Percentiles rank a stretch among this genome's conserved stretches.
phyloP scores from a whole-genome alignment of 306 rosid species.

The Quercus ilex region DNA sequence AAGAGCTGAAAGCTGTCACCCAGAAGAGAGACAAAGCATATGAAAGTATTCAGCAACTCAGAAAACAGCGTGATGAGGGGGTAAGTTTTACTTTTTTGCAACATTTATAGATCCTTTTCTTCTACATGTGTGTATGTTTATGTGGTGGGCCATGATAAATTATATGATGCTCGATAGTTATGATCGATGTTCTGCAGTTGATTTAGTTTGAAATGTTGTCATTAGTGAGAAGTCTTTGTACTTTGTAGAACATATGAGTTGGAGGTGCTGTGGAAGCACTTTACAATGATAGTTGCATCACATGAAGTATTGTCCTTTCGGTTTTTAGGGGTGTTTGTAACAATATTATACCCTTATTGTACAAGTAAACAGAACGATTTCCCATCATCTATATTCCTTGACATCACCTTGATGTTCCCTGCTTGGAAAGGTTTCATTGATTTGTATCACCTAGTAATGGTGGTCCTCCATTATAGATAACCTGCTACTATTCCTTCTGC shows the following conservation, averaged over 20 bases:
- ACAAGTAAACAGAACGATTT: background rate
- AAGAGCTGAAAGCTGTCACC: conserved; percentile 49
- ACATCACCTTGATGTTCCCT: background rate
- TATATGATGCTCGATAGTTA: background rate
- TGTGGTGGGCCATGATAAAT: background rate
- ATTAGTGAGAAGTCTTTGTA: background rate
- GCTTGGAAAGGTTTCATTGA: background rate
- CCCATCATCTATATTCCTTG: background rate
- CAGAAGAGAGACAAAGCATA: conserved; percentile 72
- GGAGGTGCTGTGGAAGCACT: background rate
- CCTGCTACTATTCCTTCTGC: no score
- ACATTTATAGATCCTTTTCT: background rate
- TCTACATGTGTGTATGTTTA: no score
- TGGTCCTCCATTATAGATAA: background rate
- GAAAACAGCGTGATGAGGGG: conserved; percentile 77
- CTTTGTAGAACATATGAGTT: background rate
- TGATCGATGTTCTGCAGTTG: background rate
- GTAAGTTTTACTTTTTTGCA: conserved; percentile 39
- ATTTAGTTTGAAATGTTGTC: background rate
- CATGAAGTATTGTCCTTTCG: background rate
- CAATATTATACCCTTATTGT: background rate
- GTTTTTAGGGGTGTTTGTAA: background rate
- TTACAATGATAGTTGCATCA: background rate
- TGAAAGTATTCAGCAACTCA: conserved; percentile 62
- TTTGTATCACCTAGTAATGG: background rate